Evolutionary conservation across 2,329 filamentous ascomycete genomes (phyloP).

Genomic region (Ramularia collo-cygni): DNA sequence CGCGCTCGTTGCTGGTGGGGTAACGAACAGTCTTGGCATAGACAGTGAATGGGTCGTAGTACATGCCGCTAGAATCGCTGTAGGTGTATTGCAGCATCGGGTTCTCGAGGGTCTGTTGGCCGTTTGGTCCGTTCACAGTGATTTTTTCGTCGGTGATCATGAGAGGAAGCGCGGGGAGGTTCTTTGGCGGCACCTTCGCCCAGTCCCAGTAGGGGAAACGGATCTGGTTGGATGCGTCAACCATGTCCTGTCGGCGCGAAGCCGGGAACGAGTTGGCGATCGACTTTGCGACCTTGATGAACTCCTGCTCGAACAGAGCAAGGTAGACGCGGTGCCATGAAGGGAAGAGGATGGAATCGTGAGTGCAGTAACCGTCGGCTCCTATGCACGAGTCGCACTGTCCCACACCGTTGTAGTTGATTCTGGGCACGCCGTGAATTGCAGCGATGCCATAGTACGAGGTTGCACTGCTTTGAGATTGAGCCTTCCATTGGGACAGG

Average conservation of each 20-base stretch:
- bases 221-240: conserved; percentile 17
- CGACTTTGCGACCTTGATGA: conserved; percentile 23
- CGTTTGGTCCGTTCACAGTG: conserved; percentile 19
- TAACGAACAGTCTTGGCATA: conserved; percentile 28
- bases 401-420: conserved; percentile 24
- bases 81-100: conserved; percentile 23
- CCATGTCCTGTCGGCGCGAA: conserved; percentile 15
- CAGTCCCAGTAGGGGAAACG: conserved; percentile 28
- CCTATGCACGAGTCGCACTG: conserved; percentile 23
- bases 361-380: conserved; percentile 30
- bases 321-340: conserved; percentile 29
- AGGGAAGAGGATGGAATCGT: conserved; percentile 30
- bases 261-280: conserved; percentile 22
- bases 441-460: conserved; percentile 14
- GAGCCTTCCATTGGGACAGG: conserved; percentile 12
- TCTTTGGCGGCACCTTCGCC: conserved; percentile 14
- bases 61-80: conserved; percentile 17
- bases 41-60: conserved; percentile 25
- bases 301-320: conserved; percentile 30
- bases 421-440: conserved; percentile 23
- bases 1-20: conserved; percentile 21
- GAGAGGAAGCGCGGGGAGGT: conserved; percentile 12
- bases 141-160: conserved; percentile 18
- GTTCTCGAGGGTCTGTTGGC: conserved; percentile 22
- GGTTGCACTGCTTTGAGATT: conserved; percentile 5